Evolutionary conservation across 257 asterid species (phyloP).

Genomic region (Solanum sitiens): DNA sequence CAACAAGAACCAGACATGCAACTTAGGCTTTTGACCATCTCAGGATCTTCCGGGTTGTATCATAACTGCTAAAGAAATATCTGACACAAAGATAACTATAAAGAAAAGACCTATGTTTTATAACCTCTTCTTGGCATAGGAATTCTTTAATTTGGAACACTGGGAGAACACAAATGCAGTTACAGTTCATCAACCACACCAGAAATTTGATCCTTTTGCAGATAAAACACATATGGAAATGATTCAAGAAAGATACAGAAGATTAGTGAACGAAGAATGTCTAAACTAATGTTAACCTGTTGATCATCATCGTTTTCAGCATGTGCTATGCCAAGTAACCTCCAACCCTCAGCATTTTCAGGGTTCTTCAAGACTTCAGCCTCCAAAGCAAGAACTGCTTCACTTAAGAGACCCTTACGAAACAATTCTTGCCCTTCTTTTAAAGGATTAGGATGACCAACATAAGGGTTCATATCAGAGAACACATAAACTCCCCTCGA

Average conservation of each 20-base stretch:
- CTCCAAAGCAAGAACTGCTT: conserved; percentile 99
- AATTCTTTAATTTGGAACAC: neutral
- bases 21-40: neutral
- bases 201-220: neutral
- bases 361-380: conserved; percentile 98
- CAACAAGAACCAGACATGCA: neutral
- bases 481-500: conserved; percentile 73
- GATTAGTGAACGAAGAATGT: neutral
- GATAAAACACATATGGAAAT: neutral
- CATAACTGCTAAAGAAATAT: neutral
- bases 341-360: conserved; percentile 97
- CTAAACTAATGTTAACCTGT: conserved; percentile 42
- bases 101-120: neutral
- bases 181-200: neutral
- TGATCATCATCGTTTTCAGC: conserved; percentile 99
- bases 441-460: conserved; percentile 95
- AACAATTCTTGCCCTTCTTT: conserved; percentile 97
- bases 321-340: conserved; percentile 94
- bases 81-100: neutral
- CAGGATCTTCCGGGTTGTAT: neutral
- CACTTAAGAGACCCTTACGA: conserved; percentile 98
- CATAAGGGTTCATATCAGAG: conserved; percentile 94
- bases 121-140: neutral
- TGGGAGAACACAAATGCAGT: neutral
- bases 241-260: neutral